A percentile compares a stretch with the other conserved stretches of the same genome.
These are phyloP conservation scores for Umbelopsis sp. DNA, from an alignment of 371 early-diverging fungal genomes.

Conservation along the genomic window DNA sequence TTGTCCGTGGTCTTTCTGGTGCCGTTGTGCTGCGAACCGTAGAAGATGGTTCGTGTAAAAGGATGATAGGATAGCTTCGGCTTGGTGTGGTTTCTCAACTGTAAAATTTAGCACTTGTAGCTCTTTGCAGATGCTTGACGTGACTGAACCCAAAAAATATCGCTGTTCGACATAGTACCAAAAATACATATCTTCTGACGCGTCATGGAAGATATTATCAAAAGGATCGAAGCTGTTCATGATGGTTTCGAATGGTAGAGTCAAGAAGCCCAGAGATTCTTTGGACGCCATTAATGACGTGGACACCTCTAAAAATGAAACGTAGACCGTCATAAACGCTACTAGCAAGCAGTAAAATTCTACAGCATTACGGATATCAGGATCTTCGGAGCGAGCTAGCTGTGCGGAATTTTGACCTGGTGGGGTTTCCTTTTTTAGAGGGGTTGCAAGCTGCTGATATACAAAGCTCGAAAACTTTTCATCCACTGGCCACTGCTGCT, in stretches of 20 bases:
- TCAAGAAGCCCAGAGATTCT: background rate
- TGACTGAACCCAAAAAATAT: conserved; percentile 17
- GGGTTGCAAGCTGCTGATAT: background rate
- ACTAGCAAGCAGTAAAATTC: conserved; percentile 42
- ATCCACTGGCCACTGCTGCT: background rate
- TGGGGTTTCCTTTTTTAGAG: background rate
- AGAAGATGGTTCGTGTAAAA: conserved; percentile 61
- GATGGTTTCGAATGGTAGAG: conserved; percentile 25
- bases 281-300: conserved; percentile 31
- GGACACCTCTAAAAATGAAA: conserved; percentile 39
- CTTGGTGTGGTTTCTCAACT: conserved; percentile 26
- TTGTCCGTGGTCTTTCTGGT: conserved; percentile 71
- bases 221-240: conserved; percentile 37
- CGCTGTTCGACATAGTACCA: conserved; percentile 33
- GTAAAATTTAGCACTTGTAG: conserved; percentile 25
- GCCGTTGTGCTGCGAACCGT: conserved; percentile 53
- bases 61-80: conserved; percentile 48
- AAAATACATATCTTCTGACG: conserved; percentile 24
- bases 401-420: background rate
- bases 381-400: background rate
- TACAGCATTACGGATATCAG: conserved; percentile 10
- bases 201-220: conserved; percentile 28
- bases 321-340: conserved; percentile 51
- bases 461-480: background rate
- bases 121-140: conserved; percentile 26